A percentile compares a stretch with the other conserved stretches of the same genome.
These are phyloP conservation scores for Canavalia ensiformis DNA, from an alignment of 306 rosid genomes.

Conservation along the genomic window DNA sequence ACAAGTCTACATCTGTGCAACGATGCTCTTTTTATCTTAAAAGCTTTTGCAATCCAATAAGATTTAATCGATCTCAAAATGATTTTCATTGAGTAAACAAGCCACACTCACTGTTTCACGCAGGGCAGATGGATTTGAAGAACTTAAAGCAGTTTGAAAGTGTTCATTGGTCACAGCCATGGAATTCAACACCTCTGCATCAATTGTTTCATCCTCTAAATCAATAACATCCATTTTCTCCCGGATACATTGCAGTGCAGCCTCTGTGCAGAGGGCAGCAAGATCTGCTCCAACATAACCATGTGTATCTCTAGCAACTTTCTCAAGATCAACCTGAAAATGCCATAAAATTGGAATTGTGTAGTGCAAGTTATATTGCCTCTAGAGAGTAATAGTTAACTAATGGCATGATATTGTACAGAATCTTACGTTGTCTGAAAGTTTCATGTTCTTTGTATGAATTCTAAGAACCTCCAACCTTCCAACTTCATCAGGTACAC, in stretches of 20 bases:
- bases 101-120: constrained; percentile 75
- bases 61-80: neutral
- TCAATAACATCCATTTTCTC: constrained; percentile 82
- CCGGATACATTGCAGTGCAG: constrained; percentile 76
- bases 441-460: constrained; percentile 80
- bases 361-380: constrained; percentile 2
- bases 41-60: constrained; percentile 4
- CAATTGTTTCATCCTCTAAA: constrained; percentile 76
- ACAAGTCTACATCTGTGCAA: neutral
- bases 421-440: constrained; percentile 67
- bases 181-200: constrained; percentile 76
- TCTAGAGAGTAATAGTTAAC: constrained; percentile 10
- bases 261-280: constrained; percentile 78
- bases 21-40: neutral
- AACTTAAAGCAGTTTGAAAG: constrained; percentile 65
- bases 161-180: constrained; percentile 76
- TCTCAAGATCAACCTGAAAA: constrained; percentile 76
- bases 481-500: constrained; percentile 79
- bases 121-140: constrained; percentile 79
- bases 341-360: neutral
- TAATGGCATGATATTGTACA: neutral
- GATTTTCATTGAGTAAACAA: neutral
- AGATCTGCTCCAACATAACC: constrained; percentile 81
- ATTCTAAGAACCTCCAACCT: constrained; percentile 78
- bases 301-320: constrained; percentile 70